phyloP scores from a whole-genome alignment of 164 flowering plant species.

The Piper betle region DNA sequence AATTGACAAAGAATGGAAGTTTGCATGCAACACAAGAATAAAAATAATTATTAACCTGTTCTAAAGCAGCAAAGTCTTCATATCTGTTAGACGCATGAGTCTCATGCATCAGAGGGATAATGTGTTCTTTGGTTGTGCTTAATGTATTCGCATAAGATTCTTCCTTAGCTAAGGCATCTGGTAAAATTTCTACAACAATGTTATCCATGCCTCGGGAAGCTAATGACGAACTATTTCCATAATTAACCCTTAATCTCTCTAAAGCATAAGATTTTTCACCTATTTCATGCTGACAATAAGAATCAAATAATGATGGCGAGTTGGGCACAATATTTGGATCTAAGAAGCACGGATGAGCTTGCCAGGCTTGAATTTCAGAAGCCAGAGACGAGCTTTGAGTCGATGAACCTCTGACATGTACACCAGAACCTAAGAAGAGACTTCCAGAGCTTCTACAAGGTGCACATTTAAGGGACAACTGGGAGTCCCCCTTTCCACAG shows the following conservation, averaged over 20 bases:
- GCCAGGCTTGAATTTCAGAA: constrained; percentile 23
- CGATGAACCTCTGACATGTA: constrained; percentile 21
- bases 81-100: constrained; percentile 37
- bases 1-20: too few relatives aligned
- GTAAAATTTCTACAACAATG: constrained; percentile 8
- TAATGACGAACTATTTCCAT: constrained; percentile 19
- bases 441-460: constrained; percentile 21
- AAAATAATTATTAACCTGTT: constrained; percentile 48
- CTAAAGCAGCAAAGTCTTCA: constrained; percentile 84
- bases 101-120: constrained; percentile 23
- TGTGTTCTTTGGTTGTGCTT: constrained; percentile 12
- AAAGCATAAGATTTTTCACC: constrained; percentile 11
- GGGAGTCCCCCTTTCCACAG: constrained; percentile 14
- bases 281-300: constrained; percentile 19
- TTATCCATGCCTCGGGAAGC: constrained; percentile 14
- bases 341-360: constrained; percentile 76
- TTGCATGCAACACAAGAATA: background rate
- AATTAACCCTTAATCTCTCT: constrained; percentile 12
- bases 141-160: constrained; percentile 18
- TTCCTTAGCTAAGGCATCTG: constrained; percentile 7
- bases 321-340: constrained; percentile 36
- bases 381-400: constrained; percentile 23
- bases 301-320: constrained; percentile 25
- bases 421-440: constrained; percentile 15
- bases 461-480: constrained; percentile 10